Conservation (phyloP, 768 basidiomycete genomes). For the Solioccasus polychromus region DNA sequence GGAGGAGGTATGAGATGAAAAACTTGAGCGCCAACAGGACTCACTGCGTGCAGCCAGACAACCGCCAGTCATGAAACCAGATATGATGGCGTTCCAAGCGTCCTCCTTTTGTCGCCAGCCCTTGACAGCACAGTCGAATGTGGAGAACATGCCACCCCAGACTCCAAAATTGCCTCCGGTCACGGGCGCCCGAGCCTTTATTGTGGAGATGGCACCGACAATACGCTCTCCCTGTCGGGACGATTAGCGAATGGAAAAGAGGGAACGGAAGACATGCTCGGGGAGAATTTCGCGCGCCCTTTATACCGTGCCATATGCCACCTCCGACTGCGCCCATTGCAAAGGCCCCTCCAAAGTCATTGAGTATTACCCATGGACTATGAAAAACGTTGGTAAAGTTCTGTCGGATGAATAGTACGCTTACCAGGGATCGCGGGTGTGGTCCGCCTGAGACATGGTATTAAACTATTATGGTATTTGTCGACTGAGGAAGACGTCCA, state of each 20-base stretch:
- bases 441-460: slow-evolving; percentile 84
- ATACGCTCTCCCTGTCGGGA: slow-evolving; percentile 83
- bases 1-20: slow-evolving; percentile 4
- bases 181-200: slow-evolving; percentile 97
- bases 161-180: slow-evolving; percentile 96
- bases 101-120: slow-evolving; percentile 96
- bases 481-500: neutral
- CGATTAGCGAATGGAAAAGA: neutral
- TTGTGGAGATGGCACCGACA: slow-evolving; percentile 89
- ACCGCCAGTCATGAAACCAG: slow-evolving; percentile 98
- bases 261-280: slow-evolving; percentile 51
- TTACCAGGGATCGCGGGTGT: slow-evolving; percentile 91
- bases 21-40: slow-evolving; percentile 31
- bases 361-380: slow-evolving; percentile 98
- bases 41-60: slow-evolving; percentile 90
- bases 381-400: slow-evolving; percentile 3
- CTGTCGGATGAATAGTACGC: neutral
- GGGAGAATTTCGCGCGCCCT: slow-evolving; percentile 95
- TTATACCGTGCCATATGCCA: slow-evolving; percentile 98
- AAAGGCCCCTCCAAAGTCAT: slow-evolving; percentile 97
- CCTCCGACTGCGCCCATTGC: slow-evolving; percentile 98
- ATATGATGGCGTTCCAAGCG: slow-evolving; percentile 98
- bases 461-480: neutral
- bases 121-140: slow-evolving; percentile 98
- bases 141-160: slow-evolving; percentile 98